These are phyloP conservation scores for Arabis hirsuta DNA, from an alignment of 345 rosid species.

Conservation along the genomic window DNA sequence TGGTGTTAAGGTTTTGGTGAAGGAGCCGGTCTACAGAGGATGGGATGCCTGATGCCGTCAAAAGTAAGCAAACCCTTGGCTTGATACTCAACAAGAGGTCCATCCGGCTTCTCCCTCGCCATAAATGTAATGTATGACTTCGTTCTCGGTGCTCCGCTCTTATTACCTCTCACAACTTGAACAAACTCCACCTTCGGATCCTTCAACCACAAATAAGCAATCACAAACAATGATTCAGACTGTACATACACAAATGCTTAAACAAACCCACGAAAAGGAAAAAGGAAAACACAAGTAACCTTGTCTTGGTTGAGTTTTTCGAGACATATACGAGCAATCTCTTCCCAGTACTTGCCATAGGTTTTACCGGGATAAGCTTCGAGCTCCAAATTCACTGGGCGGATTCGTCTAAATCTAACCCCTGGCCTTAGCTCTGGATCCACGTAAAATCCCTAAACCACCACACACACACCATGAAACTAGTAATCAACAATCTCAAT, in stretches of 20 bases:
- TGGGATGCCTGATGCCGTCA: constrained; percentile 14
- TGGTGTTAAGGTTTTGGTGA: neutral
- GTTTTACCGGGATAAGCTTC: neutral
- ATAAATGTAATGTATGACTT: constrained; percentile 35
- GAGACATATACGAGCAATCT: neutral
- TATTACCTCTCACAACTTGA: constrained; percentile 10
- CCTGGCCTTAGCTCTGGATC: neutral
- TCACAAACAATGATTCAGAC: neutral
- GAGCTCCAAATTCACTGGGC: too few species aligned
- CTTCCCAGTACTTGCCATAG: neutral
- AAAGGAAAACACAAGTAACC: neutral
- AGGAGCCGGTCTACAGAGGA: constrained; percentile 34
- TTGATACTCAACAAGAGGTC: constrained; percentile 24
- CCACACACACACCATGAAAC: too few species aligned
- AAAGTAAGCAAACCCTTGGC: constrained; percentile 16
- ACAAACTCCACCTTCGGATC: constrained; percentile 7
- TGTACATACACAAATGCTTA: neutral
- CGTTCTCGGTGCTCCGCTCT: neutral
- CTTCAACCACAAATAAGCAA: constrained; percentile 11
- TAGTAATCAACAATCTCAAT: too few species aligned
- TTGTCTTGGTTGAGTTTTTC: constrained; percentile 1
- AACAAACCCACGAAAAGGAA: too few species aligned
- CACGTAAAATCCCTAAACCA: constrained; percentile 4
- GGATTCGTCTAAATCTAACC: too few species aligned
- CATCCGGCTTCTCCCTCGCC: constrained; percentile 25